Evolutionary conservation across 2,329 filamentous ascomycete genomes (phyloP), one percentile per base, ranked within the genome.

Genomic region (Trichoderma endophyticum): DNA sequence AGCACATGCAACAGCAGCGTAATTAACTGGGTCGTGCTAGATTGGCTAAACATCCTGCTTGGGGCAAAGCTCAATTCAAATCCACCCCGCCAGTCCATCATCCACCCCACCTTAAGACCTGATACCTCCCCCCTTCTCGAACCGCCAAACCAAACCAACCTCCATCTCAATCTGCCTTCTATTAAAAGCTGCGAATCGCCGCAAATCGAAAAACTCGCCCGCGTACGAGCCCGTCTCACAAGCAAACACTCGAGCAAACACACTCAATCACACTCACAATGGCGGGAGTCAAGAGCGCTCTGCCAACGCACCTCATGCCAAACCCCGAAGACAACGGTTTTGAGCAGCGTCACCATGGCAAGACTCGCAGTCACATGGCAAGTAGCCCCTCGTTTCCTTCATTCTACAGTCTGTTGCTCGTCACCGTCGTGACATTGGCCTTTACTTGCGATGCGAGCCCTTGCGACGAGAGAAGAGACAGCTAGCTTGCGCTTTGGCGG

Each of bases 281-380:
- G 92, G 90, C 92, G 75, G 87, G 89, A 79, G 85, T 86, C 77
- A 94, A 89, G 86, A 90, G 89, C 84, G 92, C 93, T 75, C 86
- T 98, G 78, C 94, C 95, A 75, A 87, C 92, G 57, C 95, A 97
- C 87, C 88, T 98, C 79, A 95, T 94, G 88, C 87, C 90, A 43
- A 83, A 83, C 71, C 79, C 80, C 72, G 84, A 86, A 64, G 84
- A 85, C 74, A 79, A 79, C 75, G 84, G 84, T 75, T 86, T 90
- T 75, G 84, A 87, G 77, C 86, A 87, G 74, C 90, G 91, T 81
- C 93, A 93, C 81, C 92, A 95, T 83, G 92, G 92, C 84, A 95
- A 95, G 89, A 92, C 92, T 77, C 91, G 92, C 82, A 94, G 92
- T 73, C 92, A 95, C 84, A 93, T 95, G 90, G 92, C 92, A 84